phyloP scores from a whole-genome alignment of 768 basidiomycete genomes.

The Leccinum boreale region DNA sequence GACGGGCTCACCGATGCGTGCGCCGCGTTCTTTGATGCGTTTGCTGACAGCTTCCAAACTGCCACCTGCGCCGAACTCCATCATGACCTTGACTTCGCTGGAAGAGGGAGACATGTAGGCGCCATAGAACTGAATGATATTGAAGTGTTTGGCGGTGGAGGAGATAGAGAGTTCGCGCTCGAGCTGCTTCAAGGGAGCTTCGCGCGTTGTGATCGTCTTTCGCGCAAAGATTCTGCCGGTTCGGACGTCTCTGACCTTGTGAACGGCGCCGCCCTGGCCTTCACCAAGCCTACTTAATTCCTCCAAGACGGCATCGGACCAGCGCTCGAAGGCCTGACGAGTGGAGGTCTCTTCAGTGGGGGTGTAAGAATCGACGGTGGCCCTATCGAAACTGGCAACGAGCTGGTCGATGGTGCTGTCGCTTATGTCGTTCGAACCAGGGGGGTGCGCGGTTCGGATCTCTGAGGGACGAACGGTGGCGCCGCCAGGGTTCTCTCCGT shows the following conservation, averaged over 20 bases:
- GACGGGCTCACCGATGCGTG: constrained; percentile 81
- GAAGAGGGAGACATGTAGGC: constrained; percentile 85
- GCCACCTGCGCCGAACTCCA: constrained; percentile 87
- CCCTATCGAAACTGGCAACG: constrained; percentile 29
- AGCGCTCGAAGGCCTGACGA: constrained; percentile 34
- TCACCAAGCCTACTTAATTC: constrained; percentile 82
- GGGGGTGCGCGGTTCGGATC: constrained; percentile 34
- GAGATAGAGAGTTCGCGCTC: constrained; percentile 91
- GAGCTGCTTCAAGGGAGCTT: constrained; percentile 90
- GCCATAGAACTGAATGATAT: constrained; percentile 90
- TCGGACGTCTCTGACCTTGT: constrained; percentile 85
- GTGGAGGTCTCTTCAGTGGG: constrained; percentile 36
- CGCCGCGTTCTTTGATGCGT: constrained; percentile 75
- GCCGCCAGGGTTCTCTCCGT: constrained; percentile 36
- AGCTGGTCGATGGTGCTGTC: constrained; percentile 38
- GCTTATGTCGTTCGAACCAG: constrained; percentile 23
- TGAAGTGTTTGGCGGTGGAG: constrained; percentile 75
- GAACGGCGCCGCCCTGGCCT: constrained; percentile 94
- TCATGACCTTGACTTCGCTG: constrained; percentile 92
- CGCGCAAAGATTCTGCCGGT: constrained; percentile 83
- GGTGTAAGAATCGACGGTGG: constrained; percentile 31
- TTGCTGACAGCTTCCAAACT: constrained; percentile 88
- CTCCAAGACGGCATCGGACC: constrained; percentile 72
- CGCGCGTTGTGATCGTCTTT: constrained; percentile 89
- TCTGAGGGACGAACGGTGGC: constrained; percentile 41